Conservation (phyloP, 768 basidiomycete genomes). For the Tulasnella sp. region DNA sequence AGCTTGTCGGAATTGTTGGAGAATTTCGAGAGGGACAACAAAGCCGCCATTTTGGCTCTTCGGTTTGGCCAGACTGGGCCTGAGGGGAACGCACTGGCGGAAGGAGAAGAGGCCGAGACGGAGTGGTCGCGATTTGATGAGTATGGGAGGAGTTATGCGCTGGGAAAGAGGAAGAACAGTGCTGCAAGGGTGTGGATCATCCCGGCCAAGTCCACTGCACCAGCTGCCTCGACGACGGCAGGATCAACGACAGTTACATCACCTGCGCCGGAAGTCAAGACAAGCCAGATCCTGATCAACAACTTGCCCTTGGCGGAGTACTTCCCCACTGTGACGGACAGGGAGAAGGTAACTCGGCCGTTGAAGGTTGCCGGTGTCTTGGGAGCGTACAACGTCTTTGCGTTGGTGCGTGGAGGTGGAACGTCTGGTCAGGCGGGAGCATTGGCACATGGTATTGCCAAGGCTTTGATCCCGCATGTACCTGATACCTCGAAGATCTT, state of each 20-base stretch:
- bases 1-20: constrained; percentile 53
- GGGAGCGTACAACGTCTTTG: constrained; percentile 74
- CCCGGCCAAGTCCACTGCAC: constrained; percentile 44
- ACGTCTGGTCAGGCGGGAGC: constrained; percentile 92
- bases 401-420: constrained; percentile 79
- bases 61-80: constrained; percentile 9
- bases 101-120: constrained; percentile 42
- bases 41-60: constrained; percentile 51
- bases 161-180: constrained; percentile 86
- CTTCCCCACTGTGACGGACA: constrained; percentile 70
- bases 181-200: constrained; percentile 93
- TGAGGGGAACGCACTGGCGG: constrained; percentile 8
- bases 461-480: constrained; percentile 67
- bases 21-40: constrained; percentile 59
- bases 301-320: constrained; percentile 72
- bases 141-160: constrained; percentile 77
- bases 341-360: constrained; percentile 78
- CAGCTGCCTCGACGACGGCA: constrained; percentile 32
- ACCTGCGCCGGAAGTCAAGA: constrained; percentile 36
- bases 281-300: constrained; percentile 77
- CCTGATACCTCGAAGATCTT: constrained; percentile 63
- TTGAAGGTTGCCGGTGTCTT: constrained; percentile 77
- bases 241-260: constrained; percentile 35
- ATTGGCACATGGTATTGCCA: constrained; percentile 69
- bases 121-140: constrained; percentile 58